Evolutionary conservation across 2,329 filamentous ascomycete genomes (phyloP).

Genomic region (Stachybotrys chlorohalonatus): DNA sequence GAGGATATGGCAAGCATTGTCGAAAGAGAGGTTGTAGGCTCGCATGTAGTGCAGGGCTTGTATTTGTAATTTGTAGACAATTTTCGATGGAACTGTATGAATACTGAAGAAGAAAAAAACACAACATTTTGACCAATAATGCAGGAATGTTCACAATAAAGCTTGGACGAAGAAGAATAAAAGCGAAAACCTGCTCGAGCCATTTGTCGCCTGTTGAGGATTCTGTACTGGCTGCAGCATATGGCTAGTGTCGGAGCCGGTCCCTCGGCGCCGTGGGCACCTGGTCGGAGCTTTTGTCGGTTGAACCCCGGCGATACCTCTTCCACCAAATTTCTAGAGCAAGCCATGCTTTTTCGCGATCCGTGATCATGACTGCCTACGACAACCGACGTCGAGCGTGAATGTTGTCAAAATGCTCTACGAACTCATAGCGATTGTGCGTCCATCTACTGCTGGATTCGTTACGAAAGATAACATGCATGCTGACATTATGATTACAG

Average conservation of each 20-base stretch:
- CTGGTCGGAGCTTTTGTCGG: not conserved
- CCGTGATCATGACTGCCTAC: not conserved
- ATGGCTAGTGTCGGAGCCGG: not conserved
- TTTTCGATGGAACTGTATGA: not conserved
- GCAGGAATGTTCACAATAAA: no score
- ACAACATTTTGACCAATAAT: no score
- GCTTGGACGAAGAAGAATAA: no score
- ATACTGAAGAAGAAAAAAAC: no score
- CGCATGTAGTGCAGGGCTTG: not conserved
- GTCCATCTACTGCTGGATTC: constrained; percentile 22
- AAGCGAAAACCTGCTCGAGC: no score
- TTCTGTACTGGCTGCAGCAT: no score
- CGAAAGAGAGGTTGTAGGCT: constrained; percentile 35
- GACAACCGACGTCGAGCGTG: constrained; percentile 2
- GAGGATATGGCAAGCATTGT: constrained; percentile 50
- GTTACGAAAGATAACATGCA: not conserved
- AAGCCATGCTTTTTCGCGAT: not conserved
- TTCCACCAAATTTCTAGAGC: constrained; percentile 1
- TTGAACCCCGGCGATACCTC: constrained; percentile 3
- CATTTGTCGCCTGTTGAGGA: no score
- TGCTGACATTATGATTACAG: constrained; percentile 35
- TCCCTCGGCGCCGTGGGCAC: not conserved
- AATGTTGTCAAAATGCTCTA: constrained; percentile 67
- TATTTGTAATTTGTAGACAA: no score
- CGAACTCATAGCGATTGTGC: constrained; percentile 90